Conservation (phyloP, 2,329 filamentous ascomycete species). For the Davidsoniella eucalypti region DNA sequence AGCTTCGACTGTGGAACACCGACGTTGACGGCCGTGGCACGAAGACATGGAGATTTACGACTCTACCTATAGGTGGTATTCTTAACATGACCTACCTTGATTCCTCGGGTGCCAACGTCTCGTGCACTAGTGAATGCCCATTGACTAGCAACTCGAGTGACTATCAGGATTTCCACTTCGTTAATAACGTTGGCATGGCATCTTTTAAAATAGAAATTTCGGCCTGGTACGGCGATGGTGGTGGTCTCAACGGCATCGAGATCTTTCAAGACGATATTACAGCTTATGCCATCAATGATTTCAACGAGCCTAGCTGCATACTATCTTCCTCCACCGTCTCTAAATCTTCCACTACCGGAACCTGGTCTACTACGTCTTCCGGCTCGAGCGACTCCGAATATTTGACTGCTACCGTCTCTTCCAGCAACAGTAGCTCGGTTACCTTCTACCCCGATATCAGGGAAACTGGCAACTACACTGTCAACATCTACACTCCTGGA, state of each 20-base stretch:
- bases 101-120: slow-evolving; percentile 45
- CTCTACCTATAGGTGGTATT: slow-evolving; percentile 74
- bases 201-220: slow-evolving; percentile 72
- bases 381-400: slow-evolving; percentile 53
- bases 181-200: slow-evolving; percentile 77
- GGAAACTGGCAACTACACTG: slow-evolving; percentile 79
- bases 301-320: slow-evolving; percentile 75
- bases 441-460: slow-evolving; percentile 71
- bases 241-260: slow-evolving; percentile 71
- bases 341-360: slow-evolving; percentile 50
- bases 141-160: slow-evolving; percentile 52
- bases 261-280: slow-evolving; percentile 75
- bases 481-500: slow-evolving; percentile 84
- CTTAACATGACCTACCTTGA: slow-evolving; percentile 92
- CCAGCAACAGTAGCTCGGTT: slow-evolving; percentile 40
- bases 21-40: slow-evolving; percentile 70
- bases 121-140: slow-evolving; percentile 74
- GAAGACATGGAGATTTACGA: slow-evolving; percentile 72
- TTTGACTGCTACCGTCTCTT: slow-evolving; percentile 47
- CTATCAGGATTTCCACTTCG: slow-evolving; percentile 84
- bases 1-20: slow-evolving; percentile 77
- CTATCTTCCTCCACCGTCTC: slow-evolving; percentile 40
- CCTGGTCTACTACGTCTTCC: slow-evolving; percentile 56
- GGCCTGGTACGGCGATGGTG: slow-evolving; percentile 73
- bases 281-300: slow-evolving; percentile 67